Base-by-base conservation (phyloP, 139 green algal genomes). In the Closterium sp. region DNA sequence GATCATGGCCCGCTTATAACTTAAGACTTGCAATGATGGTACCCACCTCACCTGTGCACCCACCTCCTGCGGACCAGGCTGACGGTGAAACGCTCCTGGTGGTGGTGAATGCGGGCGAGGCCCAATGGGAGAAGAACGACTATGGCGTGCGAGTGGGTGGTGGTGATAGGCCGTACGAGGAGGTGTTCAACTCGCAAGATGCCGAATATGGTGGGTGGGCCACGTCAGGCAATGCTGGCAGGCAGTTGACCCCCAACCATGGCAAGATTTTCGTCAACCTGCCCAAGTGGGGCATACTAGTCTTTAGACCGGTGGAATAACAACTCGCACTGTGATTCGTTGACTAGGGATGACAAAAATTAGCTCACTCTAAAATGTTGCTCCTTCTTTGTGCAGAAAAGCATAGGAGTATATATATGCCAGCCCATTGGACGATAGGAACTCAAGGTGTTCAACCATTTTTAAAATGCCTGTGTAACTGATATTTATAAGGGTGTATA, bases 111-210 rank as follows among this genome's bases (percentile, higher is more conserved):
- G 50, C 70, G 17, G n/a, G 91, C 30, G 92, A 89, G 1, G 42
- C 32, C 22, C 93, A 95, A 91, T 95, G 93, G 93, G 88, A 90
- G 32, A 38, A 90, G 21, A 9, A 5, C 27, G 70, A 89, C 22
- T 95, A 94, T 91, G 89, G 87, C 19, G 42, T 95, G 5, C 11
- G 29, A 21, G 73, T 94, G 22, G 93, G 88, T 0, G 34, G 45
- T 22, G 28, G 79, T 17, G 31, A 24, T 29, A 9, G 38, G 29
- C 31, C n/a, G 50, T 94, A 86, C 31, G 70, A 79, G 28, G 92
- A 95, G 91, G 29, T 91, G 27, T 94, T 94, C 87, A 94, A 95
- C 91, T 90, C 88, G 85, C 93, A 95, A 88, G 88, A 85, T 21
- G 88, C 45, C 3, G 85, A 22, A 9, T 95, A 90, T 70, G 93